A percentile compares a stretch with the other conserved stretches of the same genome.
phyloP scores from a whole-genome alignment of 1,139 yeast species.

The Tardiomyces depauwii region DNA sequence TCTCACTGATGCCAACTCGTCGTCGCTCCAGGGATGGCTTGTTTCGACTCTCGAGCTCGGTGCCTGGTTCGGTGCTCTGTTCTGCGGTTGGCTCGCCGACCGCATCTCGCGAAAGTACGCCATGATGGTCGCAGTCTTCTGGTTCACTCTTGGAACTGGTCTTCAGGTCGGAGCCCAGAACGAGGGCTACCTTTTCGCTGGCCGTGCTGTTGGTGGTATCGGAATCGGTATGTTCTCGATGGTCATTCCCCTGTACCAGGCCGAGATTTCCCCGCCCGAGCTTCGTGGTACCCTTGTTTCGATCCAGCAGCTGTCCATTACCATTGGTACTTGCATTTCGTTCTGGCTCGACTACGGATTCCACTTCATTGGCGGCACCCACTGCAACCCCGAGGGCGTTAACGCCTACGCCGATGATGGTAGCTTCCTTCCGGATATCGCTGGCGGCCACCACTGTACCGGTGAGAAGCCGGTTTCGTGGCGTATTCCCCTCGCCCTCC shows the following conservation, averaged over 20 bases:
- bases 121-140: conserved; percentile 45
- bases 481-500: conserved; percentile 71
- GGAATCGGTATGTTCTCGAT: conserved; percentile 77
- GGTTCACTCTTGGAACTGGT: conserved; percentile 53
- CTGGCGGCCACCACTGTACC: conserved; percentile 31
- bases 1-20: conserved; percentile 35
- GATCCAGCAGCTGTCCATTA: conserved; percentile 88
- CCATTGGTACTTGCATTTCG: conserved; percentile 77
- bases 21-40: conserved; percentile 43
- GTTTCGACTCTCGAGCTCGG: conserved; percentile 69
- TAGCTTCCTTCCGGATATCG: conserved; percentile 35
- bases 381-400: conserved; percentile 40
- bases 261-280: conserved; percentile 68
- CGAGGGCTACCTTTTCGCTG: conserved; percentile 59
- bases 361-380: conserved; percentile 33
- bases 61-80: conserved; percentile 60
- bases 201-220: conserved; percentile 61
- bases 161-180: conserved; percentile 49
- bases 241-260: conserved; percentile 72
- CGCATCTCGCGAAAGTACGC: conserved; percentile 54
- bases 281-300: conserved; percentile 74
- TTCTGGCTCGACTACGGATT: conserved; percentile 60
- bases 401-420: conserved; percentile 44
- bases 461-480: conserved; percentile 49
- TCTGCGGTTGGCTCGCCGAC: conserved; percentile 53